Evolutionary conservation across 768 basidiomycete genomes (phyloP).

Genomic region (Pleurotus eryngii): DNA sequence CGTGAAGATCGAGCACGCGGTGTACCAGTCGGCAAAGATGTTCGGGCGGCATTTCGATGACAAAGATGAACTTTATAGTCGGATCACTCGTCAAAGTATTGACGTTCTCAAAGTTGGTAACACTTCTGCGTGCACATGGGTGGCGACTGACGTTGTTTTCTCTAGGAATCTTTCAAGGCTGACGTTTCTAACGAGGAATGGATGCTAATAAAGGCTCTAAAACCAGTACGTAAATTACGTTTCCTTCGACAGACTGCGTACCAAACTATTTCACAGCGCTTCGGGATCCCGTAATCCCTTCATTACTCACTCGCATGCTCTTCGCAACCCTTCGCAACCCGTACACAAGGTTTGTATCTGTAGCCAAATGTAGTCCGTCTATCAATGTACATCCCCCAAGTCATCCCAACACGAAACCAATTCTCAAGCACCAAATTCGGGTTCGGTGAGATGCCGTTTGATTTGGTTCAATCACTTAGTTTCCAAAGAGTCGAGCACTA

Average conservation of each 20-base stretch:
- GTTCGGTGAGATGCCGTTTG: too few species aligned
- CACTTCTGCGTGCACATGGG: not conserved
- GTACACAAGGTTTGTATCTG: slow-evolving; percentile 1
- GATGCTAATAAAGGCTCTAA: slow-evolving; percentile 86
- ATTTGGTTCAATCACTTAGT: too few species aligned
- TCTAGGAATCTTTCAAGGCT: slow-evolving; percentile 77
- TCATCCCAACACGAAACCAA: too few species aligned
- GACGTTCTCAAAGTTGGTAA: slow-evolving; percentile 86
- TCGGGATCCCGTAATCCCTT: slow-evolving; percentile 1
- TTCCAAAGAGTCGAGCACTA: too few species aligned
- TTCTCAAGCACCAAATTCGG: too few species aligned
- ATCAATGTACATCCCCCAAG: too few species aligned
- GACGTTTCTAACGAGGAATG: slow-evolving; percentile 92
- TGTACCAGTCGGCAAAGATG: slow-evolving; percentile 93
- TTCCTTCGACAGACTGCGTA: too few species aligned
- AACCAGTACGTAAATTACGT: slow-evolving; percentile 51
- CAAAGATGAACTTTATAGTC: slow-evolving; percentile 90
- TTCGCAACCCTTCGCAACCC: not conserved
- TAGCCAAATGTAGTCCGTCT: not conserved
- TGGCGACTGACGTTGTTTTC: slow-evolving; percentile 1
- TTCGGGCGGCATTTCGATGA: slow-evolving; percentile 96
- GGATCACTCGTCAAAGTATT: slow-evolving; percentile 89
- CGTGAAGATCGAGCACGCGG: slow-evolving; percentile 97
- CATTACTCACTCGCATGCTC: not conserved
- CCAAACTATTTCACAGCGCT: not conserved